Base-by-base conservation (phyloP, 768 basidiomycete species). In the Vararia minispora region DNA sequence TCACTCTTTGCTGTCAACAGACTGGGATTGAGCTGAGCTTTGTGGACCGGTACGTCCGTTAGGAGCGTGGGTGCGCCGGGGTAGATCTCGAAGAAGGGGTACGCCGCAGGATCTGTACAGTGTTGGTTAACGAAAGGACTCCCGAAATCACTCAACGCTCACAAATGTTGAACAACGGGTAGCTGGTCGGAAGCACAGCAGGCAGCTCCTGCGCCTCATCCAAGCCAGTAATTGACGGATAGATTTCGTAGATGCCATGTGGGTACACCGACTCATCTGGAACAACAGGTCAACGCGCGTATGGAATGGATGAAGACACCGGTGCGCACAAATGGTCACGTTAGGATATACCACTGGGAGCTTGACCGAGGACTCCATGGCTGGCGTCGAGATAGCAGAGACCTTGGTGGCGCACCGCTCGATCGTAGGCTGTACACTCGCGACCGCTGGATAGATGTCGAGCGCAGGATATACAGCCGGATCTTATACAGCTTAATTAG, bases 91-190 rank as follows among this genome's bases (percentile, higher is more conserved):
- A 58, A 53, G 12, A 44, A 24, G 6, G 58, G 54, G 44, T 64
- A 63, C 22, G 61, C 57, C 12, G 61, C 47, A 14, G 65, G 62
- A 53, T 69, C 68, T 69, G 33, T 4, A 25, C 14, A 39, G 29
- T 18, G 16, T 28, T 17, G n/a, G n/a, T n/a, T n/a, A n/a, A n/a
- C n/a, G n/a, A n/a, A n/a, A n/a, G n/a, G n/a, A n/a, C n/a, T n/a
- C n/a, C n/a, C n/a, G n/a, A n/a, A n/a, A n/a, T 16, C 22, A 12
- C n/a, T 24, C 28, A 29, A 17, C 6, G 20, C 31, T 33, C 13
- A 37, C 28, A 17, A 39, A 37, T 36, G 23, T 33, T 27, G 20
- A 35, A 39, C 22, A 18, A 16, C 33, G 36, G 38, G 6, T 40
- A 33, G 16, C 28, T 18, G 33, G n/a, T n/a, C 33, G 18, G 24